Evolutionary conservation across 306 rosid genomes (phyloP).

Genomic region (Styphnolobium japonicum): DNA sequence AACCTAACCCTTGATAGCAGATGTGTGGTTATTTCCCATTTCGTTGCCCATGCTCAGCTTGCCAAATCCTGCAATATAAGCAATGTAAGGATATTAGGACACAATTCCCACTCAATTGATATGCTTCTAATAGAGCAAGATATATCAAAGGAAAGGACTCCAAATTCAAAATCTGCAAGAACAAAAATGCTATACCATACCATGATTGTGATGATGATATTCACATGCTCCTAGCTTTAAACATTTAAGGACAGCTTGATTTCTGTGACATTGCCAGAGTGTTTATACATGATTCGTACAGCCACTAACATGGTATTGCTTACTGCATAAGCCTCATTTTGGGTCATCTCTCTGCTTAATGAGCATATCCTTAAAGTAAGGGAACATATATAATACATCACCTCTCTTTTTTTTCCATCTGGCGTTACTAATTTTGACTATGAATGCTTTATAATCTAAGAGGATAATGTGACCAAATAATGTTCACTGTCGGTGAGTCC

Average conservation of each 20-base stretch:
- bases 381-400: slow-evolving; percentile 10
- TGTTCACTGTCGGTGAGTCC: slow-evolving; percentile 38
- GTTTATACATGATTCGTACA: slow-evolving; percentile 41
- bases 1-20: slow-evolving; percentile 39
- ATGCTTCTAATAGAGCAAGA: slow-evolving; percentile 23
- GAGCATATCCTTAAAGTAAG: slow-evolving; percentile 26
- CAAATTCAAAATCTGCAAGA: slow-evolving; percentile 19
- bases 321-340: slow-evolving; percentile 40
- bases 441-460: slow-evolving; percentile 18
- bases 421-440: slow-evolving; percentile 24
- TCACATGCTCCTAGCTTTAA: slow-evolving; percentile 49
- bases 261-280: slow-evolving; percentile 49
- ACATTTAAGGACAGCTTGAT: slow-evolving; percentile 39
- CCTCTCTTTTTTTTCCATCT: background rate
- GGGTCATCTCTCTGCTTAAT: slow-evolving; percentile 47
- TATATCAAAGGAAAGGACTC: slow-evolving; percentile 16
- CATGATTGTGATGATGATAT: slow-evolving; percentile 58
- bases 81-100: slow-evolving; percentile 21
- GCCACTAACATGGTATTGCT: slow-evolving; percentile 36
- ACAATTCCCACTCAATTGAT: slow-evolving; percentile 11
- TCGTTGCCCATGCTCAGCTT: slow-evolving; percentile 75
- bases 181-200: slow-evolving; percentile 38
- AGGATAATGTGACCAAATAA: slow-evolving; percentile 40
- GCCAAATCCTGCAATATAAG: slow-evolving; percentile 56
- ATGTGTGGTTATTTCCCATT: slow-evolving; percentile 78